These are phyloP conservation scores for Phialophora macrospora DNA, from an alignment of 2,329 filamentous ascomycete species.

Conservation along the genomic window DNA sequence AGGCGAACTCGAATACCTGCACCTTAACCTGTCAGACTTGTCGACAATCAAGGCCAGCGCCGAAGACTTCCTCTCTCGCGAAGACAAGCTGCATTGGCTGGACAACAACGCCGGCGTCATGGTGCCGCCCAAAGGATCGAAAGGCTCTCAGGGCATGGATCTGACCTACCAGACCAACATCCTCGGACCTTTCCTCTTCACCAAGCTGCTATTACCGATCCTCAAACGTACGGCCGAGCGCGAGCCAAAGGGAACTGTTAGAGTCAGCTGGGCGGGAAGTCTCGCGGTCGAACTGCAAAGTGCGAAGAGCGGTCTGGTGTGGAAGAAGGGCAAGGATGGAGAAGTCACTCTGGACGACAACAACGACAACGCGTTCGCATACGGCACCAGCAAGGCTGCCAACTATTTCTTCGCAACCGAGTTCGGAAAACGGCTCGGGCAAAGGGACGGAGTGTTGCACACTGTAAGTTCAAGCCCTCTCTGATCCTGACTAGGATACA, in stretches of 20 bases:
- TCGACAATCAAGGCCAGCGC: conserved; percentile 38
- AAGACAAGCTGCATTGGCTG: conserved; percentile 42
- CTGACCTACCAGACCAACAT: conserved; percentile 48
- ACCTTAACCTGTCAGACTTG: conserved; percentile 42
- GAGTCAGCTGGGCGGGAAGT: conserved; percentile 43
- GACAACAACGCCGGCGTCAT: conserved; percentile 48
- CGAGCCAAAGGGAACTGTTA: conserved; percentile 39
- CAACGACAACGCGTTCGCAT: background rate
- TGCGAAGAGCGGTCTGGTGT: conserved; percentile 21
- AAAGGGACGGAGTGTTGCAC: conserved; percentile 29
- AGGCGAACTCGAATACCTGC: conserved; percentile 47
- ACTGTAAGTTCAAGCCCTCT: conserved; percentile 27
- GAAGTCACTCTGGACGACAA: conserved; percentile 22
- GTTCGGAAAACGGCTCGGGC: conserved; percentile 29
- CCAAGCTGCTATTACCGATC: conserved; percentile 46
- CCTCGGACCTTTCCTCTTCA: conserved; percentile 48
- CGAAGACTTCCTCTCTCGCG: conserved; percentile 38
- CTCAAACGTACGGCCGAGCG: conserved; percentile 41
- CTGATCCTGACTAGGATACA: background rate
- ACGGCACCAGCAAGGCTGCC: conserved; percentile 28
- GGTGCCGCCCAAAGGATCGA: conserved; percentile 43
- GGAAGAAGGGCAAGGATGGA: conserved; percentile 24
- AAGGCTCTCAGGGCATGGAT: conserved; percentile 46
- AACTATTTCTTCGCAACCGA: conserved; percentile 32
- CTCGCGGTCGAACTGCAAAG: conserved; percentile 19